Conservation (phyloP, 371 early-diverging fungal species). For the Syncephalis plumigaleata region DNA sequence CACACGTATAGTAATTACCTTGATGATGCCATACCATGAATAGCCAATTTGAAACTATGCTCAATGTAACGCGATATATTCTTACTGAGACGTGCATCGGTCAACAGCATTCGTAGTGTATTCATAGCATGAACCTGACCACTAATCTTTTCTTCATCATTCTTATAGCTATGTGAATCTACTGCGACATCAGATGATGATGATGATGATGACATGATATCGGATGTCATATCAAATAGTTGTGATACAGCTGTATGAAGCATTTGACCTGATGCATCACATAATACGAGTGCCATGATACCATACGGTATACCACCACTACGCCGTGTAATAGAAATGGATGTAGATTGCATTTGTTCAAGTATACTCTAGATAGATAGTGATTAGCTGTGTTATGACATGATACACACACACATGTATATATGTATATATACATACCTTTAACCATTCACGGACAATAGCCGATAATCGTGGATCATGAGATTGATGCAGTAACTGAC, state of each 20-base stretch:
- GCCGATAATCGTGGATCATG: constrained; percentile 18
- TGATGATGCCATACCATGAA: constrained; percentile 57
- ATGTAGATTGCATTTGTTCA: constrained; percentile 25
- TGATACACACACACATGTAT: background rate
- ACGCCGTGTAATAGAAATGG: constrained; percentile 82
- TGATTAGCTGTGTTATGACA: background rate
- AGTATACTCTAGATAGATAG: constrained; percentile 16
- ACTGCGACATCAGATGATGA: no score
- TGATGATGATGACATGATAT: no score
- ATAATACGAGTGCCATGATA: constrained; percentile 66
- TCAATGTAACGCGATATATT: constrained; percentile 57
- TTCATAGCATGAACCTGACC: constrained; percentile 85
- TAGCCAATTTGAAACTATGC: constrained; percentile 53
- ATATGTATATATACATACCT: constrained; percentile 15
- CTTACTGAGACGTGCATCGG: constrained; percentile 55
- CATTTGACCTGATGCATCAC: constrained; percentile 19
- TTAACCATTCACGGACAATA: constrained; percentile 44
- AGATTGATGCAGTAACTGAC: constrained; percentile 40
- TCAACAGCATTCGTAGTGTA: constrained; percentile 62
- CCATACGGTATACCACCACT: constrained; percentile 82
- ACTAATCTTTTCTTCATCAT: constrained; percentile 38
- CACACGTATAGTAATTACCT: constrained; percentile 16
- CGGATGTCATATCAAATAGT: background rate
- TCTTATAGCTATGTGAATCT: constrained; percentile 13
- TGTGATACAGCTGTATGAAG: background rate